Evolutionary conservation across 1,284 basidiomycete species (phyloP).

Genomic region (Coniferiporia weirii): DNA sequence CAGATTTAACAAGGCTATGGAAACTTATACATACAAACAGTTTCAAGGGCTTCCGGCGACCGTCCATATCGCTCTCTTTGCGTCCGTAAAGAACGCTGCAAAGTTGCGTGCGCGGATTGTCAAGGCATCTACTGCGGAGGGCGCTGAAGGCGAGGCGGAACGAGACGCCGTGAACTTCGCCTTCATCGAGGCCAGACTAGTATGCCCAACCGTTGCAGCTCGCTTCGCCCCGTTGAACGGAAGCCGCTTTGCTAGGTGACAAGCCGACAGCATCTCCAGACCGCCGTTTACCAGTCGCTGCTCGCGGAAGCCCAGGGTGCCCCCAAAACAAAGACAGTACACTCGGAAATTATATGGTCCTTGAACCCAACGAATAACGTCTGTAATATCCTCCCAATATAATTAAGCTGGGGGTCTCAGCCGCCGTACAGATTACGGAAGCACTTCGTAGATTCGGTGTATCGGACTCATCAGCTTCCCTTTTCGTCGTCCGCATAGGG

Average conservation of each 20-base stretch:
- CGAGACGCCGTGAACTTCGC: slow-evolving; percentile 79
- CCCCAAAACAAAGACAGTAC: slow-evolving; percentile 72
- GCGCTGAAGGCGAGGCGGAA: slow-evolving; percentile 60
- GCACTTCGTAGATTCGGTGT: slow-evolving; percentile 82
- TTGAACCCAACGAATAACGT: slow-evolving; percentile 85
- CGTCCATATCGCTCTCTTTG: slow-evolving; percentile 66
- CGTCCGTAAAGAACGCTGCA: slow-evolving; percentile 57
- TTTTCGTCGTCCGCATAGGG: slow-evolving; percentile 72
- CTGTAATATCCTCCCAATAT: slow-evolving; percentile 20
- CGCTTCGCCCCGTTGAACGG: neutral
- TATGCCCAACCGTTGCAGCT: slow-evolving; percentile 22
- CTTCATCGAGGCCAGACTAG: slow-evolving; percentile 72
- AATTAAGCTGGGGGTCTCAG: neutral
- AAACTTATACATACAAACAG: slow-evolving; percentile 50
- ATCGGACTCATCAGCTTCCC: slow-evolving; percentile 54
- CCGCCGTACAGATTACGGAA: slow-evolving; percentile 68
- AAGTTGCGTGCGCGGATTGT: slow-evolving; percentile 63
- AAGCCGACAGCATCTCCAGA: slow-evolving; percentile 70
- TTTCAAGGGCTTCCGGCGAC: slow-evolving; percentile 38
- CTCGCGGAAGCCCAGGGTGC: slow-evolving; percentile 55
- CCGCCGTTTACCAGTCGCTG: slow-evolving; percentile 76
- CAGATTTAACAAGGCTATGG: slow-evolving; percentile 32
- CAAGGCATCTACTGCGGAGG: slow-evolving; percentile 54
- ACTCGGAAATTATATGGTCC: slow-evolving; percentile 82
- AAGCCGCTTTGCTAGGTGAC: slow-evolving; percentile 48